A percentile compares a stretch with the other conserved stretches of the same genome.
Evolutionary conservation across 2,329 filamentous ascomycete species (phyloP).

Genomic region (Cladorrhinum sp.): DNA sequence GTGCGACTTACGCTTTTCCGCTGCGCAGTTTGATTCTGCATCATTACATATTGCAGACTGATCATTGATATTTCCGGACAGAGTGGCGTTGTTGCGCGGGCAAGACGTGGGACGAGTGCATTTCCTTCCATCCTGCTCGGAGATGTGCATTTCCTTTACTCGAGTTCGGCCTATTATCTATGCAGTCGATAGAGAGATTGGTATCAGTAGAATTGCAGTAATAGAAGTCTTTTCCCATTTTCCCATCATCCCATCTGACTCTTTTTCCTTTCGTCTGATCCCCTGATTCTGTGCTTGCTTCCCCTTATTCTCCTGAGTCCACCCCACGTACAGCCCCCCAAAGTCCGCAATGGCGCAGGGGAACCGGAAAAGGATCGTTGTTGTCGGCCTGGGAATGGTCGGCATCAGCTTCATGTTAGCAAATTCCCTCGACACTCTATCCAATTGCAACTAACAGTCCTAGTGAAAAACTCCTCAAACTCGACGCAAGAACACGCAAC

Average conservation of each 20-base stretch:
- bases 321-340: neutral
- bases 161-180: too few species aligned
- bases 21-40: too few species aligned
- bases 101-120: neutral
- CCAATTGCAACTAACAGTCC: neutral
- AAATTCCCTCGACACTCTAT: neutral
- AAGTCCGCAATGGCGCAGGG: constrained; percentile 22
- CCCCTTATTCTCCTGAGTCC: neutral
- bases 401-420: constrained; percentile 82
- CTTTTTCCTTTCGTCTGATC: neutral
- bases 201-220: neutral
- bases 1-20: constrained; percentile 3
- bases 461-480: constrained; percentile 85
- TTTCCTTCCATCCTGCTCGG: neutral
- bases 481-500: constrained; percentile 70
- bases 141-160: constrained; percentile 7
- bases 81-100: neutral
- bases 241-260: neutral
- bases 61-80: neutral
- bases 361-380: constrained; percentile 67
- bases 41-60: constrained; percentile 7
- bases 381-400: constrained; percentile 90
- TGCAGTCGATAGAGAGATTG: neutral
- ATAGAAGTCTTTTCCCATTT: neutral
- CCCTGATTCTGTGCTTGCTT: neutral